phyloP scores from a whole-genome alignment of 345 rosid genomes.

The Hibiscus trionum region DNA sequence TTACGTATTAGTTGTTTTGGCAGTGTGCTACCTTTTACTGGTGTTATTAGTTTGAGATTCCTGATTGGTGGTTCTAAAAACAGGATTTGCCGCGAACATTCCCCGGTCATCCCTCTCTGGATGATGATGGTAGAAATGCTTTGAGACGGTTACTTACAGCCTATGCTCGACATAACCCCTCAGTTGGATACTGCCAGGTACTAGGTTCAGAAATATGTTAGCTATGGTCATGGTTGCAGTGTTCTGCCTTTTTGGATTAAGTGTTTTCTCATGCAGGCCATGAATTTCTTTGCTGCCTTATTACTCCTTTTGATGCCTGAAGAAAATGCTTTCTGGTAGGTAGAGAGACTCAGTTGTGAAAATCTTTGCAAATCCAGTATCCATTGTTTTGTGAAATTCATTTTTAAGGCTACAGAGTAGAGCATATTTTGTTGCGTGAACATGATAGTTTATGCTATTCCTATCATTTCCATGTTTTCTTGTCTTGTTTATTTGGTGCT shows the following conservation, averaged over 20 bases:
- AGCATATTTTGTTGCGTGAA: neutral
- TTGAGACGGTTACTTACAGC: conserved; percentile 96
- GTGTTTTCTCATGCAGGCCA: conserved; percentile 56
- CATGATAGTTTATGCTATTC: neutral
- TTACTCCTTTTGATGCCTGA: conserved; percentile 98
- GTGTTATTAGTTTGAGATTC: conserved; percentile 5
- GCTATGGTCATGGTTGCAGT: neutral
- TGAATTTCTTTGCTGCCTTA: conserved; percentile 99
- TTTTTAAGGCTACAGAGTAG: neutral
- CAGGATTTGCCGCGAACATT: conserved; percentile 99
- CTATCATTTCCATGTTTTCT: neutral
- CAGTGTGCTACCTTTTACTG: conserved; percentile 12
- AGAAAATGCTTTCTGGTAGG: conserved; percentile 99
- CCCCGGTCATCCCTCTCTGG: conserved; percentile 98
- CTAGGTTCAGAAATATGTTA: conserved; percentile 7
- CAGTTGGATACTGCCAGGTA: conserved; percentile 99
- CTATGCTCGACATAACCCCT: conserved; percentile 97
- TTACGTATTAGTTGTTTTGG: conserved; percentile 7
- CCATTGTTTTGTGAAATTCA: no score
- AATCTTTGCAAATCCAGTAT: neutral
- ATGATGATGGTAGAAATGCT: conserved; percentile 96
- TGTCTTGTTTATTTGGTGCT: conserved; percentile 1
- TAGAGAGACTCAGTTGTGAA: conserved; percentile 17
- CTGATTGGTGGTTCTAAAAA: conserved; percentile 21
- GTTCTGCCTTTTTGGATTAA: neutral